These are phyloP conservation scores for Neurospora sp. DNA, from an alignment of 495 filamentous ascomycete genomes.

Conservation along the genomic window DNA sequence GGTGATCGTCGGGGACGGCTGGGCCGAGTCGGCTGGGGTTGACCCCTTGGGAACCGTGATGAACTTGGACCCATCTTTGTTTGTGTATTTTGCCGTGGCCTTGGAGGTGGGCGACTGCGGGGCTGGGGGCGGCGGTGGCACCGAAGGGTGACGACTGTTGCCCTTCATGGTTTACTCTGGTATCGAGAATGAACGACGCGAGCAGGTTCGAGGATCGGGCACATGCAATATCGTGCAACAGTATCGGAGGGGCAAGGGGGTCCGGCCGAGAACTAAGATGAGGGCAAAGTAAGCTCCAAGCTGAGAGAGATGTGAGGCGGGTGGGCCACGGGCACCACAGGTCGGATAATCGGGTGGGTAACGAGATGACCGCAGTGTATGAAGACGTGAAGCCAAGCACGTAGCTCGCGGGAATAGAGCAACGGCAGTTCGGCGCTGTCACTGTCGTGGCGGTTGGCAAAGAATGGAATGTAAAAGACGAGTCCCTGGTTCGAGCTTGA, in stretches of 20 bases:
- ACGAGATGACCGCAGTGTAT: neutral
- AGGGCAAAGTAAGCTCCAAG: neutral
- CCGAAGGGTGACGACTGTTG: conserved; percentile 35
- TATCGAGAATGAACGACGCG: neutral
- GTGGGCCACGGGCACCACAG: neutral
- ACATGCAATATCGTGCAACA: neutral
- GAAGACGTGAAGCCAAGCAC: neutral
- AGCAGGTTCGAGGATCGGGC: neutral
- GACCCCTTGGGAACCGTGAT: conserved; percentile 54
- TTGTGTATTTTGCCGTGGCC: conserved; percentile 47
- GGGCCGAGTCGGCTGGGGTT: conserved; percentile 40
- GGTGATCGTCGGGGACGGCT: conserved; percentile 35
- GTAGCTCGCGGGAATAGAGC: neutral
- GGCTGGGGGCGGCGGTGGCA: conserved; percentile 22
- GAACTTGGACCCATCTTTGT: conserved; percentile 59
- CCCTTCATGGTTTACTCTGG: conserved; percentile 37
- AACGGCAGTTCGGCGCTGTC: neutral
- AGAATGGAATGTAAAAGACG: neutral
- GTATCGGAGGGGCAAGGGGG: neutral
- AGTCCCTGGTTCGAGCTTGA: neutral
- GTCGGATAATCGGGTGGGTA: neutral
- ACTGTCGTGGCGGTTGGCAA: neutral
- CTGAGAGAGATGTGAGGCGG: neutral
- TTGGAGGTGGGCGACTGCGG: conserved; percentile 32
- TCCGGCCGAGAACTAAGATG: neutral